Conservation (phyloP, 163 green algal species). For the Scenedesmus sp. region DNA sequence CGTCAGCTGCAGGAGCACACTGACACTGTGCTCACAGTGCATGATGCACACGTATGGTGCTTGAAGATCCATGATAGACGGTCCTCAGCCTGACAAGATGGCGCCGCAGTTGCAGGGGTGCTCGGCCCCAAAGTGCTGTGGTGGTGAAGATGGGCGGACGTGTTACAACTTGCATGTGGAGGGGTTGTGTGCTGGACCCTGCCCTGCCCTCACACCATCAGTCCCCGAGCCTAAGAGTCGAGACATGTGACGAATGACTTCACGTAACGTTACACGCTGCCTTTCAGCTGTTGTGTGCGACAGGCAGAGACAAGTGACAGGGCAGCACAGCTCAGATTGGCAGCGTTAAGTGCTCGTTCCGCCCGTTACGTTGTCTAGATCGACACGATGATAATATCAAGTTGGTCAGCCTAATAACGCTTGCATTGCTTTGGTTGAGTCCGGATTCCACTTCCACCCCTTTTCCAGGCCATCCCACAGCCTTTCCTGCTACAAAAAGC, state of each 20-base stretch:
- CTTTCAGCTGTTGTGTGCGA: background rate
- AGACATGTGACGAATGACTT: background rate
- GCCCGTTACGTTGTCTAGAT: background rate
- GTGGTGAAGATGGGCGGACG: background rate
- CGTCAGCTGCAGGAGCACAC: too few relatives aligned
- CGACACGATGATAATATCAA: background rate
- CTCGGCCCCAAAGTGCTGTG: background rate
- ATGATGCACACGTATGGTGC: too few relatives aligned
- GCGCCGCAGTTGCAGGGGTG: too few relatives aligned
- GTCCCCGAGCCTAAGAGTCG: background rate
- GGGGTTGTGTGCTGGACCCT: background rate
- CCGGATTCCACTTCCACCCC: background rate
- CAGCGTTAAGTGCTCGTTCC: background rate
- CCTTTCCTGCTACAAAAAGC: background rate
- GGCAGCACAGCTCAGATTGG: slow-evolving; percentile 6
- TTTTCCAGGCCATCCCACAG: background rate
- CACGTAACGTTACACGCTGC: background rate
- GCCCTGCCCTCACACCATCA: background rate
- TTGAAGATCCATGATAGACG: too few relatives aligned
- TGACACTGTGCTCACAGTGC: too few relatives aligned
- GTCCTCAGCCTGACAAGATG: too few relatives aligned
- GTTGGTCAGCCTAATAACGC: background rate
- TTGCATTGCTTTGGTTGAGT: background rate
- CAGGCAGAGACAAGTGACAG: background rate
- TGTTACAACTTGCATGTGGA: background rate